phyloP scores from a whole-genome alignment of 164 flowering plant species.

The Magnolia changhungtana region DNA sequence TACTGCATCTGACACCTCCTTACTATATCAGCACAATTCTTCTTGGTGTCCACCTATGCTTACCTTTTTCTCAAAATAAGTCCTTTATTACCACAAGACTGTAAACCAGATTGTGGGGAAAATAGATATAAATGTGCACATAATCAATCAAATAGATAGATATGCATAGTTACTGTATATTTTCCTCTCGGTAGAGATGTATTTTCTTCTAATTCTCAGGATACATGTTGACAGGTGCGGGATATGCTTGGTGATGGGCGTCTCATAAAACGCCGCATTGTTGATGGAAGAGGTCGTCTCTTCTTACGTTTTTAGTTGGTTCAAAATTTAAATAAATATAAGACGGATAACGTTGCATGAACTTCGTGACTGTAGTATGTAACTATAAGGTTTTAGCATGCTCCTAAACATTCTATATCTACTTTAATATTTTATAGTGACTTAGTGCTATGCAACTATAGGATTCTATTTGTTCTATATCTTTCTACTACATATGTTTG shows the following conservation, averaged over 20 bases:
- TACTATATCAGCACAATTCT: background rate
- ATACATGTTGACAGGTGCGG: conserved; percentile 52
- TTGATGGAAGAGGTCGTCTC: conserved; percentile 84
- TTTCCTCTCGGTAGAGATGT: background rate
- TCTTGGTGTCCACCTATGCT: background rate
- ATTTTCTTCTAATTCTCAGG: conserved; percentile 1
- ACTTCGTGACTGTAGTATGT: background rate
- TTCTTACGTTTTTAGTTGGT: background rate
- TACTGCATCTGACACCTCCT: background rate
- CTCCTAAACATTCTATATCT: too few species aligned
- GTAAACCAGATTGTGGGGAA: background rate
- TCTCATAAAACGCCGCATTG: conserved; percentile 85
- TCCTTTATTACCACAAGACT: background rate
- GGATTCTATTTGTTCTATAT: background rate
- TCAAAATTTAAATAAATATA: background rate
- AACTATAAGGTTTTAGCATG: too few species aligned
- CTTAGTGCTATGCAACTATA: too few species aligned
- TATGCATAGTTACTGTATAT: background rate
- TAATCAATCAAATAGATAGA: background rate
- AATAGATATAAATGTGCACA: background rate
- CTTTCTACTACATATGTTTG: background rate
- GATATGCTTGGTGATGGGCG: conserved; percentile 99
- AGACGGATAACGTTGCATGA: background rate
- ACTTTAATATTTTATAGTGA: background rate
- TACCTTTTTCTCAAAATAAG: background rate